phyloP scores from a whole-genome alignment of 2,329 filamentous ascomycete species.

The Fusarium sp. region DNA sequence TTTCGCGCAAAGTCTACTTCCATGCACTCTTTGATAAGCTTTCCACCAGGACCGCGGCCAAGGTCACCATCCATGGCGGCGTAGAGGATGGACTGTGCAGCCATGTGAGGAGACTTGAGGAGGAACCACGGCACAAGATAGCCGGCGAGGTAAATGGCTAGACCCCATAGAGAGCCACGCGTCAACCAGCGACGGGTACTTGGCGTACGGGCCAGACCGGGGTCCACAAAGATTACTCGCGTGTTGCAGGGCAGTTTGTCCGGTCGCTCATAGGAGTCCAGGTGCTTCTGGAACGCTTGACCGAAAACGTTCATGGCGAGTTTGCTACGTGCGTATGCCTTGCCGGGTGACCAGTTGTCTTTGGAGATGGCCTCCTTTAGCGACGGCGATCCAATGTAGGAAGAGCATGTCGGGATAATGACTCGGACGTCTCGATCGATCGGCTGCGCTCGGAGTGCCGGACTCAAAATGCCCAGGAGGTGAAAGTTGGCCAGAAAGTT shows the following conservation, averaged over 20 bases:
- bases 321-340: constrained; percentile 77
- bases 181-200: constrained; percentile 91
- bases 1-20: constrained; percentile 79
- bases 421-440: constrained; percentile 94
- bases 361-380: constrained; percentile 68
- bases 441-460: constrained; percentile 91
- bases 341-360: constrained; percentile 69
- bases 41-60: constrained; percentile 76
- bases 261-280: constrained; percentile 86
- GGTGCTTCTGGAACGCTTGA: constrained; percentile 91
- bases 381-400: constrained; percentile 85
- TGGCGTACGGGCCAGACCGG: constrained; percentile 86
- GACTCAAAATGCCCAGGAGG: constrained; percentile 89
- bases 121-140: constrained; percentile 91
- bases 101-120: constrained; percentile 86
- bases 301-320: constrained; percentile 92
- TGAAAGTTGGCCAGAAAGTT: constrained; percentile 98
- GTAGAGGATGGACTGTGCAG: constrained; percentile 88
- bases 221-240: constrained; percentile 89
- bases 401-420: constrained; percentile 87
- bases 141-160: constrained; percentile 81
- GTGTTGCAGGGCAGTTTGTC: constrained; percentile 88
- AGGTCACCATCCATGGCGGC: constrained; percentile 87
- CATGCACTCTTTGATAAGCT: constrained; percentile 90
- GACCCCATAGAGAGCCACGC: constrained; percentile 84